Conservation (phyloP, 768 basidiomycete species). For the Psilocybe tampanensis region DNA sequence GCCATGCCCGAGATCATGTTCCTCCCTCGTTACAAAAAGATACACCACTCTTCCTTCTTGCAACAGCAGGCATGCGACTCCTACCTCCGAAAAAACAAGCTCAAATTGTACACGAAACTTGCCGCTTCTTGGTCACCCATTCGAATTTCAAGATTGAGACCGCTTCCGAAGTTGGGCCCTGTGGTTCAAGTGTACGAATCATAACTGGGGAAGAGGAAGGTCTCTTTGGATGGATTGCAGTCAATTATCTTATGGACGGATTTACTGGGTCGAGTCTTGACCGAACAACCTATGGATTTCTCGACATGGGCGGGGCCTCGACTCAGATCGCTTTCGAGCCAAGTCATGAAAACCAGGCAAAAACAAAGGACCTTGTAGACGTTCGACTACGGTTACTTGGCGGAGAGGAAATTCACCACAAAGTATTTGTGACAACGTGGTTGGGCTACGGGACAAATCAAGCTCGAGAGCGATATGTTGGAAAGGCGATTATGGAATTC, state of each 20-base stretch:
- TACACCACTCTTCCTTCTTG: conserved; percentile 92
- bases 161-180: conserved; percentile 71
- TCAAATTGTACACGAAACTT: conserved; percentile 73
- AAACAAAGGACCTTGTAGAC: conserved; percentile 68
- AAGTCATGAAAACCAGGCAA: conserved; percentile 52
- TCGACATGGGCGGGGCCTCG: conserved; percentile 99
- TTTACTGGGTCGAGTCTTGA: conserved; percentile 61
- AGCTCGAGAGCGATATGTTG: conserved; percentile 92
- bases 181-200: conserved; percentile 90
- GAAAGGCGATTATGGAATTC: conserved; percentile 60
- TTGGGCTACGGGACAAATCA: conserved; percentile 97
- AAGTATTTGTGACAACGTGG: conserved; percentile 98
- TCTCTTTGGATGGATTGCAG: conserved; percentile 97
- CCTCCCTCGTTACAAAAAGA: conserved; percentile 83
- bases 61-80: conserved; percentile 97
- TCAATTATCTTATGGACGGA: conserved; percentile 98
- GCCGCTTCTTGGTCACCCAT: conserved; percentile 71
- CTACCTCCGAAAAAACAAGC: conserved; percentile 70
- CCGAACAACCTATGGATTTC: conserved; percentile 91
- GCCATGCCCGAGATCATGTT: conserved; percentile 79
- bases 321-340: conserved; percentile 99
- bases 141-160: conserved; percentile 79
- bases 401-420: conserved; percentile 86
- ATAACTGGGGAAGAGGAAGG: conserved; percentile 99
- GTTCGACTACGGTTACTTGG: conserved; percentile 81